These are phyloP conservation scores for Chenopodium formosanum DNA, from an alignment of 148 eudicot species.

Conservation along the genomic window DNA sequence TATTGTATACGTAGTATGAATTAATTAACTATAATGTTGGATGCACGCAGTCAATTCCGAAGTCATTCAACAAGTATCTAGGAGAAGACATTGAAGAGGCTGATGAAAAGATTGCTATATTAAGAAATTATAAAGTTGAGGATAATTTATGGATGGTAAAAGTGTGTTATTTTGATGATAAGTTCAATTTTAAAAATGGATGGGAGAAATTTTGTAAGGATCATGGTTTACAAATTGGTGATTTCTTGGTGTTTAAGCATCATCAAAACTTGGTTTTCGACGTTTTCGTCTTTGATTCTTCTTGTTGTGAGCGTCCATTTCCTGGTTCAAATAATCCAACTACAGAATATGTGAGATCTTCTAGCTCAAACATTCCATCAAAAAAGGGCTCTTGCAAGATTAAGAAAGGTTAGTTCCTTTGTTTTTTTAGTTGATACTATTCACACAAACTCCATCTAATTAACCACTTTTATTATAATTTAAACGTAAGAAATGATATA, in stretches of 20 bases:
- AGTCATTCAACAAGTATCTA: constrained; percentile 6
- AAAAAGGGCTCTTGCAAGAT: neutral
- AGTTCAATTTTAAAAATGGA: neutral
- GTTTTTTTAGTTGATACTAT: no score
- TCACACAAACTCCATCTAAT: no score
- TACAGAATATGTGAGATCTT: neutral
- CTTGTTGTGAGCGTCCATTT: neutral
- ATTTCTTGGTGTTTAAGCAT: constrained; percentile 11
- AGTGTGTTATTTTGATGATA: neutral
- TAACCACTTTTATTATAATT: no score
- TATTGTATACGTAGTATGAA: no score
- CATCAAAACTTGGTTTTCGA: neutral
- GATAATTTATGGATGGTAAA: neutral
- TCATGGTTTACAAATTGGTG: neutral
- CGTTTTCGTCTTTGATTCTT: neutral
- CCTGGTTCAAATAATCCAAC: neutral
- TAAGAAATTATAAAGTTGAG: constrained; percentile 4
- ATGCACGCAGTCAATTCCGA: neutral
- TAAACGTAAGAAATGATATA: no score
- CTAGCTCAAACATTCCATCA: no score
- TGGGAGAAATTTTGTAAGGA: constrained; percentile 13
- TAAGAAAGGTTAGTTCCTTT: neutral
- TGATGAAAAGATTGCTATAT: neutral
- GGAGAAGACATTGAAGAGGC: neutral
- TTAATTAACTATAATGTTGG: neutral